These are phyloP conservation scores for Fraxinus pennsylvanica DNA, from an alignment of 257 asterid species.

Conservation along the genomic window DNA sequence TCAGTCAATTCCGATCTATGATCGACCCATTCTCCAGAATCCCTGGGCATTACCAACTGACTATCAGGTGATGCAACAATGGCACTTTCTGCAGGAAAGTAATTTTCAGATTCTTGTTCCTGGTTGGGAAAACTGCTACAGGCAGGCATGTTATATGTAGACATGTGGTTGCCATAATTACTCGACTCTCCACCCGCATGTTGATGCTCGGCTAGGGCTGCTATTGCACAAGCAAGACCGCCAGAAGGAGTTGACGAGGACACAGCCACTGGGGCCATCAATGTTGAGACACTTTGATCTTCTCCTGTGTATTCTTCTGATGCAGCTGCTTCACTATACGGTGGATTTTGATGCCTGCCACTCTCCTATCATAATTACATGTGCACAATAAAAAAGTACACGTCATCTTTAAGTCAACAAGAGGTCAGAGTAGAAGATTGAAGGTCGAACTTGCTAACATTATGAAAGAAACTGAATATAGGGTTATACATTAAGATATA, in stretches of 20 bases:
- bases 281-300: constrained; percentile 38
- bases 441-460: neutral
- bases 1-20: constrained; percentile 51
- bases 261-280: constrained; percentile 40
- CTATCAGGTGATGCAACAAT: constrained; percentile 38
- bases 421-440: neutral
- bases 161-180: constrained; percentile 38
- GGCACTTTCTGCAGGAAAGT: constrained; percentile 46
- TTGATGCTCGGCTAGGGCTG: constrained; percentile 94
- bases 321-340: constrained; percentile 39
- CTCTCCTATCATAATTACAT: constrained; percentile 54
- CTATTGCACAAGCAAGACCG: constrained; percentile 96
- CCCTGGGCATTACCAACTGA: constrained; percentile 47
- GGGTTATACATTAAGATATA: neutral
- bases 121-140: constrained; percentile 43
- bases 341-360: constrained; percentile 50
- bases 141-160: constrained; percentile 39
- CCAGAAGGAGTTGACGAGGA: constrained; percentile 83
- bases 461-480: neutral
- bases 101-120: constrained; percentile 49
- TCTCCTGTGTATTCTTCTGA: constrained; percentile 51
- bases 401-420: neutral
- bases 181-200: constrained; percentile 56
- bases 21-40: constrained; percentile 49
- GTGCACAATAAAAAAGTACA: constrained; percentile 2